These are phyloP conservation scores for Scenedesmus sp. DNA, from an alignment of 163 green algal species.

Conservation along the genomic window DNA sequence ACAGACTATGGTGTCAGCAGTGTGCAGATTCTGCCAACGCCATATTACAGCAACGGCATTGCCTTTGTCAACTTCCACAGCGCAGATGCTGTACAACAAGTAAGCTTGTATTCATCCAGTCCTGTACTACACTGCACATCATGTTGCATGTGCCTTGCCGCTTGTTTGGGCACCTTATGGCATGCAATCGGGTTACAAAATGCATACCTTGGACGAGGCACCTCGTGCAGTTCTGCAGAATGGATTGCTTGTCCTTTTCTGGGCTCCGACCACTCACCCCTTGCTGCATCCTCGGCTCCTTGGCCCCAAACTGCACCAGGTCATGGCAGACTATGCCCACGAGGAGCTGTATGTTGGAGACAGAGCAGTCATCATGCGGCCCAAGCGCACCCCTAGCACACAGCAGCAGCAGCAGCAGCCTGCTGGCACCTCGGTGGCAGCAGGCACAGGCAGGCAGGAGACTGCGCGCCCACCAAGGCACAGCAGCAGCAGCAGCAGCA, in stretches of 20 bases:
- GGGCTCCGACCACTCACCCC: no score
- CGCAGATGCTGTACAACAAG: background rate
- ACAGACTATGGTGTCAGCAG: background rate
- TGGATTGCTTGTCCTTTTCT: no score
- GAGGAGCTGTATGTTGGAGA: background rate
- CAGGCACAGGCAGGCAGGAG: background rate
- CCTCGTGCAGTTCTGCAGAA: no score
- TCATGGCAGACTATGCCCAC: background rate
- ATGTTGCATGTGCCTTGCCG: background rate
- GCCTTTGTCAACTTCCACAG: conserved; percentile 5
- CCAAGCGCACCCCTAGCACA: background rate
- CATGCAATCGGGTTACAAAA: background rate
- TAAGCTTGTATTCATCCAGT: background rate
- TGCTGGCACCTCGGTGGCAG: background rate
- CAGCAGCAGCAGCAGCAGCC: background rate
- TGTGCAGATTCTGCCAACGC: background rate
- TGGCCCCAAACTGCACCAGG: background rate
- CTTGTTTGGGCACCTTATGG: background rate
- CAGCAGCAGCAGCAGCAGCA: background rate
- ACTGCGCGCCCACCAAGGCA: background rate
- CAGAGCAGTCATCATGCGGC: background rate
- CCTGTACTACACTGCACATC: background rate
- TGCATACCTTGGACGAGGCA: background rate
- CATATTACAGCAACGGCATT: background rate
- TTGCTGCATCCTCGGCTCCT: background rate